phyloP scores from a whole-genome alignment of 2,329 filamentous ascomycete species.

The Geosmithia morbida region DNA sequence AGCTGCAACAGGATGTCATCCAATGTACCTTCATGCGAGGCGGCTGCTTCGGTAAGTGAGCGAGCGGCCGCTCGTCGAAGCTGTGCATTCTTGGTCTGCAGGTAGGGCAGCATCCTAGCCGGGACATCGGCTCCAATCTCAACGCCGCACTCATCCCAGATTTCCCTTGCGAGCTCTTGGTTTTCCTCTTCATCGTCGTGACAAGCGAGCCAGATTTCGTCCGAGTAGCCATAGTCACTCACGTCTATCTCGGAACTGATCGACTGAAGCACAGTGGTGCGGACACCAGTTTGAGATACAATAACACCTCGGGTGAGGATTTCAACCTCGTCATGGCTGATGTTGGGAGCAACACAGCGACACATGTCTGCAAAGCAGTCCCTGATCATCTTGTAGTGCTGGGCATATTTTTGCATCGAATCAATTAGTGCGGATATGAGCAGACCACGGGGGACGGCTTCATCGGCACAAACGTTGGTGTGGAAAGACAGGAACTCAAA shows the following conservation, averaged over 20 bases:
- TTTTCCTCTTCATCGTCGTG: constrained; percentile 90
- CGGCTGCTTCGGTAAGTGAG: constrained; percentile 61
- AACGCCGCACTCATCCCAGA: constrained; percentile 91
- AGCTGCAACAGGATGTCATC: constrained; percentile 48
- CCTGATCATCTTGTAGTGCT: constrained; percentile 91
- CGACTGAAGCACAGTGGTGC: constrained; percentile 73
- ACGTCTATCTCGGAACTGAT: constrained; percentile 88
- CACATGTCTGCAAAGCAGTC: constrained; percentile 83
- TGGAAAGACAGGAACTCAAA: constrained; percentile 85
- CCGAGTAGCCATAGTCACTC: constrained; percentile 71
- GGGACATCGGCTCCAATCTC: constrained; percentile 52
- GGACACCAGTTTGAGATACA: constrained; percentile 64
- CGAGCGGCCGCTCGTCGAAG: constrained; percentile 73
- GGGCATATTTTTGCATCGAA: constrained; percentile 77
- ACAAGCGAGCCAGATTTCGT: constrained; percentile 85
- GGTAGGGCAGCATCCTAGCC: constrained; percentile 57
- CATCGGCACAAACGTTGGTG: constrained; percentile 62
- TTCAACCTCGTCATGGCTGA: constrained; percentile 55
- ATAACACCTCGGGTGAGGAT: constrained; percentile 68
- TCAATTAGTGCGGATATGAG: constrained; percentile 58
- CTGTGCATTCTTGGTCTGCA: constrained; percentile 67
- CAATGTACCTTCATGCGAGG: constrained; percentile 44
- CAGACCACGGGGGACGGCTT: constrained; percentile 60
- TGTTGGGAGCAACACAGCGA: constrained; percentile 71
- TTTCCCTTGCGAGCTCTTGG: constrained; percentile 64